These are phyloP conservation scores for Quercus rubra DNA, from an alignment of 306 rosid genomes.

Conservation along the genomic window DNA sequence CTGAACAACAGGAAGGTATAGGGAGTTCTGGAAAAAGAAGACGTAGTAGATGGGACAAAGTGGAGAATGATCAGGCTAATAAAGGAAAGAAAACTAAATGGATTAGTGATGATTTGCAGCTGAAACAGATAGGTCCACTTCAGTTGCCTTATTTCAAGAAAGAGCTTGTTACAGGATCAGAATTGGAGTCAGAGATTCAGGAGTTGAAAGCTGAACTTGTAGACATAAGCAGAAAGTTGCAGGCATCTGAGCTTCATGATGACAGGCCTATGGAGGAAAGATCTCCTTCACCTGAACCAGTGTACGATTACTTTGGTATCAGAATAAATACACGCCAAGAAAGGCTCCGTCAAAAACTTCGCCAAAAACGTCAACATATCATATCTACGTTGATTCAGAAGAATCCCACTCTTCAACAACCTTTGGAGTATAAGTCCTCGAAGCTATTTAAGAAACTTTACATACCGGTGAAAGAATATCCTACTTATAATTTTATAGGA, in stretches of 20 bases:
- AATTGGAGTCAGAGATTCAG: constrained; percentile 8
- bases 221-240: constrained; percentile 17
- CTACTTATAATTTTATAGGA: constrained; percentile 61
- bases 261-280: constrained; percentile 5
- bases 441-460: constrained; percentile 60
- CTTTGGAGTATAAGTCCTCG: constrained; percentile 51
- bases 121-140: constrained; percentile 16
- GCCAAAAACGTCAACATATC: constrained; percentile 35
- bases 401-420: constrained; percentile 52
- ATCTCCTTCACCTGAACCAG: constrained; percentile 10
- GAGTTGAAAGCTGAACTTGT: constrained; percentile 7
- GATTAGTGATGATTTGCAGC: constrained; percentile 11
- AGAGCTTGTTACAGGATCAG: not conserved
- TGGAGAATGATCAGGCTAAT: not conserved
- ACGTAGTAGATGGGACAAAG: constrained; percentile 20
- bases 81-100: constrained; percentile 23
- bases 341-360: not conserved
- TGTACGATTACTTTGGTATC: constrained; percentile 7
- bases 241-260: not conserved
- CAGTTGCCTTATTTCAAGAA: constrained; percentile 13
- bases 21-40: constrained; percentile 17
- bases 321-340: constrained; percentile 10
- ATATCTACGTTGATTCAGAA: constrained; percentile 53
- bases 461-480: constrained; percentile 61
- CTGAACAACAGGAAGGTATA: not conserved